Evolutionary conservation across 306 rosid species (phyloP).

Genomic region (Castanea crenata): DNA sequence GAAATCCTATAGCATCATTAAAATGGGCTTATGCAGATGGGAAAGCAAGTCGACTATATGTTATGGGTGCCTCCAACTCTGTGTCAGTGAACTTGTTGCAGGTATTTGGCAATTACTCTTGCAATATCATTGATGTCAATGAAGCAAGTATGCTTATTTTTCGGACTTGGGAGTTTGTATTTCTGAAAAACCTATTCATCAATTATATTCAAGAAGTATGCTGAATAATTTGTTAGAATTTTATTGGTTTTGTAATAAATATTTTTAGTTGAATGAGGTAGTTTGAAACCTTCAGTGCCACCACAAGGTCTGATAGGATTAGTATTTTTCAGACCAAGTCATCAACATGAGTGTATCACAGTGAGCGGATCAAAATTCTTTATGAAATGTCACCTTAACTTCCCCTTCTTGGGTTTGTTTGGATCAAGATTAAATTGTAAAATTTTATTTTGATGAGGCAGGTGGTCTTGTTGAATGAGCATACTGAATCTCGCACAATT

Average conservation of each 20-base stretch:
- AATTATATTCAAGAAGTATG: background rate
- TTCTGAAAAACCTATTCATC: background rate
- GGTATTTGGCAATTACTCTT: constrained; percentile 39
- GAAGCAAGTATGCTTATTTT: constrained; percentile 3
- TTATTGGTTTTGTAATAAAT: background rate
- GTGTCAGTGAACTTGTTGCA: constrained; percentile 56
- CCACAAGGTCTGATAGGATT: background rate
- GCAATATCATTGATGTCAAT: background rate
- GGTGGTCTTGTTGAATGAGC: constrained; percentile 77
- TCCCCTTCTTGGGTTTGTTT: background rate
- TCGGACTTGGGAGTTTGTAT: background rate
- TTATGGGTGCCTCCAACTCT: constrained; percentile 59
- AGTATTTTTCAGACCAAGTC: background rate
- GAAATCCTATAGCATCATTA: constrained; percentile 55
- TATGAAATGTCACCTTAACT: background rate
- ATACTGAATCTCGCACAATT: constrained; percentile 63
- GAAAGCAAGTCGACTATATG: constrained; percentile 73
- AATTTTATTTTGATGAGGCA: constrained; percentile 30
- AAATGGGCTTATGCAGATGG: constrained; percentile 79
- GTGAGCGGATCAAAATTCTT: too few relatives aligned
- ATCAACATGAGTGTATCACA: background rate
- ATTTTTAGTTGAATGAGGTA: background rate
- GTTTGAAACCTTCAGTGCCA: background rate
- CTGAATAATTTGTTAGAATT: background rate
- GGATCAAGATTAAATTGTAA: background rate